Base-by-base conservation (phyloP, 345 rosid genomes). In the Boechera retrofracta region DNA sequence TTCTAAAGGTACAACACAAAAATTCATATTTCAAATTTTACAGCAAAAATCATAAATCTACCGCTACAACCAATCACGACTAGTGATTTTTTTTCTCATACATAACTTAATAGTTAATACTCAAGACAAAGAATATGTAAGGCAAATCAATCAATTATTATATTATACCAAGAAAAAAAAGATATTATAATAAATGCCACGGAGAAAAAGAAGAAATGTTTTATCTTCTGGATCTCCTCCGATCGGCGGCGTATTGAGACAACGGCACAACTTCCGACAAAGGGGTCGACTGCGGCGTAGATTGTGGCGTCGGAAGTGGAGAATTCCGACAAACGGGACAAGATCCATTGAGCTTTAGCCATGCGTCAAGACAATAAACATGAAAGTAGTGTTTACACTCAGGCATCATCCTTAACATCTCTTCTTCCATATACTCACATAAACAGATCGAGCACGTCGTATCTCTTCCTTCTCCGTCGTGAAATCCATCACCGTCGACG, bases 271-370 rank as follows among this genome's bases (percentile, higher is more conserved):
- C 89, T 82, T 96, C 99, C 51, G 95, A 88, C 78, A 96, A 77
- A 32, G 99, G 99, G 15, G 99, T 95, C 4, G 99, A 92, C 39
- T 88, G 83, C 28, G 99, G 99, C 7, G 99, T 95, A 2, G 78
- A 60, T 41, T 76, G 77, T 15, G 81, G 83, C 0, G 82, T 75
- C 6, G 99, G 98, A 57, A 95, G 80, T 39, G 99, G 99, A 65
- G 98, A 95, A 78, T 95, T 95, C 71, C 99, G 88, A 72, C 99
- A 95, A 71, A 95, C 94, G 0, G 99, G 99, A 55, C 99, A 95
- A 18, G 98, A 96, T 33, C 97, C 97, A 75, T 93, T 96, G 38
- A 96, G 98, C 78, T 88, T 96, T 24, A 96, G 85, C 99, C 99
- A 93, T 10, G 97, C 87, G 69, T 96, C 99, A 44, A 96, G 76